phyloP scores from a whole-genome alignment of 257 asterid genomes.

The Gardenia jasminoides region DNA sequence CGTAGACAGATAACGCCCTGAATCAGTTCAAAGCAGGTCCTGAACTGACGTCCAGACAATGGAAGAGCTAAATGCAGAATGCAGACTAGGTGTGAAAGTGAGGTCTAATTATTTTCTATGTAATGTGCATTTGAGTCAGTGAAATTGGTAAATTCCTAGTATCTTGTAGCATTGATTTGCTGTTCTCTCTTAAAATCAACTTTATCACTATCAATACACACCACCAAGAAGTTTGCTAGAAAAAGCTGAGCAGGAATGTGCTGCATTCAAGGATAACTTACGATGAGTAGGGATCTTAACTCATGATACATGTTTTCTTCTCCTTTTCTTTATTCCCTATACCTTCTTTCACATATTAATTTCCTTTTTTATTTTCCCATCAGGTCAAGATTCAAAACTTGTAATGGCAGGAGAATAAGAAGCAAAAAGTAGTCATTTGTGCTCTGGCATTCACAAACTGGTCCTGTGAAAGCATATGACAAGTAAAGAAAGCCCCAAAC shows the following conservation, averaged over 20 bases:
- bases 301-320: neutral
- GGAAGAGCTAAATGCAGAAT: too few relatives aligned
- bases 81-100: neutral
- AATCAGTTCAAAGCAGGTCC: neutral
- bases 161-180: too few relatives aligned
- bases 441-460: neutral
- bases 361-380: too few relatives aligned
- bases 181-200: too few relatives aligned
- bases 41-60: too few relatives aligned
- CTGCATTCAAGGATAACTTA: neutral
- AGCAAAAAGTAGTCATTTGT: neutral
- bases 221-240: too few relatives aligned
- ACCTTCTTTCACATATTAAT: neutral
- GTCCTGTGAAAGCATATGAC: neutral
- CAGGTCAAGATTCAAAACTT: conserved; percentile 2
- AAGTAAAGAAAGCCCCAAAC: neutral
- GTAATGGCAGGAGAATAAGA: neutral
- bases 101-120: neutral
- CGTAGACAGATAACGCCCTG: neutral
- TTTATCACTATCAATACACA: too few relatives aligned
- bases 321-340: neutral
- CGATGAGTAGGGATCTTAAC: neutral
- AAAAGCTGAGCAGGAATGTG: neutral
- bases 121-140: neutral
- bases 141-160: neutral